Evolutionary conservation across 1,284 basidiomycete genomes (phyloP), one percentile per base, ranked within the genome.

Genomic region (Singerocomus inundabilis): DNA sequence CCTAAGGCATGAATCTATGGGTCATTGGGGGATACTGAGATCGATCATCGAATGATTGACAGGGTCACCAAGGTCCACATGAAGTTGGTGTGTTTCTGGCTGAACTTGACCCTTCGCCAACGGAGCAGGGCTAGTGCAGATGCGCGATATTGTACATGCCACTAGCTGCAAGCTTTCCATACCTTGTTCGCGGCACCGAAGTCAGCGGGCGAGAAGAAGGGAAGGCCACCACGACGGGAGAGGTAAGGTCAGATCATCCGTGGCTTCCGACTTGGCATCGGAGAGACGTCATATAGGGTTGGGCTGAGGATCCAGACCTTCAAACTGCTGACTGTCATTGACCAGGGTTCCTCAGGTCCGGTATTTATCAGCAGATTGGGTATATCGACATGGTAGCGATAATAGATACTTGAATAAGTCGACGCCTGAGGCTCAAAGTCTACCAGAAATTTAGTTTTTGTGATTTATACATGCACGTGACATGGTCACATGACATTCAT

Each of bases 401-500:
- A 12, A 12, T 39, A 25, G 11, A 28, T 28, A 8, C 38, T 16
- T 16, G 9, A 16, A 38, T 41, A 26, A n/a, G 25, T 42, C 12
- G 12, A 26, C 16, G 37, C 12, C 10, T 11, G 10, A 13, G 26
- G 7, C 21, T 21, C 21, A 21, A 4, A 21, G 21, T 21, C 21
- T 21, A 21, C 21, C 21, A 21, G 21, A 4, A 21, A 21, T 21
- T 21, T 21, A n/a, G n/a, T n/a, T n/a, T n/a, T n/a, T n/a, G n/a
- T 21, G 21, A 21, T 21, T 21, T 21, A 7, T 12, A n/a, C 8
- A 2, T 26, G 18, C 56, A 57, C 56, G 40, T 61, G 59, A 48
- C 28, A 15, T 3, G 2, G 24, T 59, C 58, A 61, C 59, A 43
- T 60, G 57, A 36, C 29, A 7, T 3, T 30, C 1, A 16, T 7